Conservation (phyloP, 345 rosid genomes). For the Kernera saxatilis region DNA sequence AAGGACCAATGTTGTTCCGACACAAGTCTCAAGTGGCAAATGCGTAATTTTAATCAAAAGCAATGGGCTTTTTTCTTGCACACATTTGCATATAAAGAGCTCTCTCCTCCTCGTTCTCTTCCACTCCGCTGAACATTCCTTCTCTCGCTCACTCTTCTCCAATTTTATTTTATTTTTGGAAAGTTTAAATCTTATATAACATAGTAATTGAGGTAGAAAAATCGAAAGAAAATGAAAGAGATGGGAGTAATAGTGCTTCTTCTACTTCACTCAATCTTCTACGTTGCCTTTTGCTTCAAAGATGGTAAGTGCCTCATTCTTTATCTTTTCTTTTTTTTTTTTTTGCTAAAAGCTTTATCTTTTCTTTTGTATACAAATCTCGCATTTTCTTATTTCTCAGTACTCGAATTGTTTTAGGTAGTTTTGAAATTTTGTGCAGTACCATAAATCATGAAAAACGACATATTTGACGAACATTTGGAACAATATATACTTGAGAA, state of each 20-base stretch:
- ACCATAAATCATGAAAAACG: background rate
- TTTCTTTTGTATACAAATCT: background rate
- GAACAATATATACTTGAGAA: background rate
- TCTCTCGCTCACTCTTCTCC: background rate
- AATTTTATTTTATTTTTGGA: background rate
- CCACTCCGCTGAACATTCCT: background rate
- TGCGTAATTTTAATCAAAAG: background rate
- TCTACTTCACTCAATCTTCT: conserved; percentile 41
- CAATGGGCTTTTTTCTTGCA: conserved; percentile 5
- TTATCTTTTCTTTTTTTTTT: no score
- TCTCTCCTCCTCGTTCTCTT: background rate
- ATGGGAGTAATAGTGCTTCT: conserved; percentile 30
- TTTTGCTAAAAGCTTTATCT: no score
- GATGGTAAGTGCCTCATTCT: conserved; percentile 35
- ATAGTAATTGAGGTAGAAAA: background rate
- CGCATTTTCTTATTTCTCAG: background rate
- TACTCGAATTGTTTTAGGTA: no score
- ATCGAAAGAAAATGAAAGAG: conserved; percentile 25
- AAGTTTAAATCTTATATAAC: background rate
- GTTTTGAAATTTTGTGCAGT: no score
- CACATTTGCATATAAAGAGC: conserved; percentile 39
- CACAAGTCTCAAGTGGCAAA: conserved; percentile 15
- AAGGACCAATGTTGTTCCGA: conserved; percentile 15
- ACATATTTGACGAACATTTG: background rate
- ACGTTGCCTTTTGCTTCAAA: conserved; percentile 37